A percentile compares a stretch with the other conserved stretches of the same genome.
These are phyloP conservation scores for Exophiala bonariae DNA, from an alignment of 2,329 filamentous ascomycete genomes.

Conservation along the genomic window DNA sequence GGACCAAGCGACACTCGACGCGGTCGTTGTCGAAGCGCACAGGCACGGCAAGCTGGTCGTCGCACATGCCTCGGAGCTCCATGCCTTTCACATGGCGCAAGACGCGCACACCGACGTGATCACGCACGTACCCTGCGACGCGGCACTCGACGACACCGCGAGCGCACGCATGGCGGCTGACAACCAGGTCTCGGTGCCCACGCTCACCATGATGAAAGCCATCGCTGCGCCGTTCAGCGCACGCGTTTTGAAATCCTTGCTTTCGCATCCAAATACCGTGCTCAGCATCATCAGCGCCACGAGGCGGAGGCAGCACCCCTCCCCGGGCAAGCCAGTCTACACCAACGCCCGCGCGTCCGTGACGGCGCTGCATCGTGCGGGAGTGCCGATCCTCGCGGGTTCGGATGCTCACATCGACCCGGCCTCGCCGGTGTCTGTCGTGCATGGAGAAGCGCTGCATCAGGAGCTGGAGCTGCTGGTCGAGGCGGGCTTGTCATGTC, in stretches of 20 bases:
- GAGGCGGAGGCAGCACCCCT: neutral
- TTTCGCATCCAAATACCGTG: neutral
- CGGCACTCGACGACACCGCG: conserved; percentile 4
- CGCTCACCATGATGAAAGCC: conserved; percentile 5
- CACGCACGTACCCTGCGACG: conserved; percentile 22
- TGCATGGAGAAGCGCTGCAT: conserved; percentile 21
- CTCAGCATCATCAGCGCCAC: neutral
- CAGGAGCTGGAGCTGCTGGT: conserved; percentile 26
- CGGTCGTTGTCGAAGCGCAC: conserved; percentile 19
- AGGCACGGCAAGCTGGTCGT: conserved; percentile 13
- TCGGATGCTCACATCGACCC: conserved; percentile 23
- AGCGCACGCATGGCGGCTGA: conserved; percentile 1
- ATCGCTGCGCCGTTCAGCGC: neutral
- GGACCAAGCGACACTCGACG: conserved; percentile 19
- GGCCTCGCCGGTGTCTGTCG: neutral
- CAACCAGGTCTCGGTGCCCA: neutral
- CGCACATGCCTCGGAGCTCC: conserved; percentile 8
- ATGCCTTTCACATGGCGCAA: conserved; percentile 15
- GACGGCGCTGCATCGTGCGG: conserved; percentile 15
- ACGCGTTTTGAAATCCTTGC: neutral
- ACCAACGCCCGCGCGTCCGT: conserved; percentile 5
- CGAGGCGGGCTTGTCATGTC: conserved; percentile 22
- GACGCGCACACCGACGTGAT: conserved; percentile 16
- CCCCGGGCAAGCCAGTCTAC: neutral
- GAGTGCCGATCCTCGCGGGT: conserved; percentile 27